Evolutionary conservation across 345 rosid species (phyloP).

Genomic region (Draba incana): DNA sequence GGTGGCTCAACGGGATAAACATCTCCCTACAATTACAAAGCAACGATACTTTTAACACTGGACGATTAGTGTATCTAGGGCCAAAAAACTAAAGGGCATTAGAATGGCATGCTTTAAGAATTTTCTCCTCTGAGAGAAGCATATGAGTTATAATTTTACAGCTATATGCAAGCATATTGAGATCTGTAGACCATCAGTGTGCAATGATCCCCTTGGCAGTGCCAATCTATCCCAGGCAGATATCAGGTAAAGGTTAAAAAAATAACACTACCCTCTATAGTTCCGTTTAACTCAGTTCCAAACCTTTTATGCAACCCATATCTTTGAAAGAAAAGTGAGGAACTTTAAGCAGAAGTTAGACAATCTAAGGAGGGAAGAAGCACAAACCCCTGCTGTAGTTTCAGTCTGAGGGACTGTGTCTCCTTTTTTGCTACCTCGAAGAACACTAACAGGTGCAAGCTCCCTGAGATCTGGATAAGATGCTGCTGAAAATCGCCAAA

Average conservation of each 20-base stretch:
- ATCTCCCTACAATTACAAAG: constrained; percentile 59
- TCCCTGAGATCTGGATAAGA: constrained; percentile 92
- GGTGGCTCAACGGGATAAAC: constrained; percentile 74
- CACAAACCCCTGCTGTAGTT: constrained; percentile 60
- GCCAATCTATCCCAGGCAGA: constrained; percentile 24
- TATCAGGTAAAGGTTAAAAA: constrained; percentile 1
- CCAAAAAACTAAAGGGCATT: constrained; percentile 3
- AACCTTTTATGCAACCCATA: constrained; percentile 15
- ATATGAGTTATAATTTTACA: constrained; percentile 16
- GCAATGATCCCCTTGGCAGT: neutral
- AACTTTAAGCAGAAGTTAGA: constrained; percentile 1
- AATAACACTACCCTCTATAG: neutral
- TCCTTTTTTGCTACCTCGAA: constrained; percentile 49
- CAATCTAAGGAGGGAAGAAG: constrained; percentile 38
- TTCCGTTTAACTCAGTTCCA: neutral
- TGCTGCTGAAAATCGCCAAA: constrained; percentile 97
- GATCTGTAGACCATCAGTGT: constrained; percentile 21
- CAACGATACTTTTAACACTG: constrained; percentile 26
- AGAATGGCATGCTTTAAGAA: constrained; percentile 23
- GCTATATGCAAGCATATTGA: constrained; percentile 14
- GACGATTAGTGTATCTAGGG: neutral
- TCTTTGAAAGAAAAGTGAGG: constrained; percentile 15
- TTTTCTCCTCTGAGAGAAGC: neutral
- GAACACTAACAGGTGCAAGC: constrained; percentile 47
- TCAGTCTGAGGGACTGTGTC: constrained; percentile 47